Base-by-base conservation (phyloP, 2,329 filamentous ascomycete species). In the Fusarium anguioides region DNA sequence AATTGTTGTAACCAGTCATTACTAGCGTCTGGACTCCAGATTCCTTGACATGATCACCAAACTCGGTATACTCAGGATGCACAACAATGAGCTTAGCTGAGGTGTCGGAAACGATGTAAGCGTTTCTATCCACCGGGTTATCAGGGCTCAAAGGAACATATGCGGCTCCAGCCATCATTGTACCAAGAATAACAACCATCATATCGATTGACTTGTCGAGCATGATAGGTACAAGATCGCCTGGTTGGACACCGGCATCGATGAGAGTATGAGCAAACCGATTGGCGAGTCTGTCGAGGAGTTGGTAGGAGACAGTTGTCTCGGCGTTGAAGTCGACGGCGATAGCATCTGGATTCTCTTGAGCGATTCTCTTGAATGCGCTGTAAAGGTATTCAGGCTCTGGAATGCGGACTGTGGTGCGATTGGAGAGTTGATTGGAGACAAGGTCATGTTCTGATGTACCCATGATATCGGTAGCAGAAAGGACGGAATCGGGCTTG, bases 71-170 rank as follows among this genome's bases (percentile, higher is more conserved):
- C 15, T 23, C 4, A 8, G 51, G 37, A 5, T 50, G 51, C 21
- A 56, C 20, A 23, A 72, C 50, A 9, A 65, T 23, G 6, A 69
- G 40, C 20, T 46, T 65, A 3, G 69, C 65, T 0, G 27, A 27
- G 0, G 60, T 54, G 23, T 72, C 70, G 21, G 56, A 36, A 14
- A 68, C 60, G 9, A 72, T 69, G 41, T 66, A 69, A 0, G 46
- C 41, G 31, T 72, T 72, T 7, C 70, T 68, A 6, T 66, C 55
- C 0, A 14, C 23, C 4, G 65, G 68, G 14, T 72, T 72, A 1
- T 71, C 66, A 4, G 68, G 66, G 29, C 68, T 72, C 10, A 72
- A 40, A 18, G 70, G 68, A 3, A 71, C 51, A 8, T 70, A 71
- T 1, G 70, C 64, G 5, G 44, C 59, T 4, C 70, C 68, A 10